phyloP scores from a whole-genome alignment of 768 basidiomycete species.

The Tricholoma flavovirens region DNA sequence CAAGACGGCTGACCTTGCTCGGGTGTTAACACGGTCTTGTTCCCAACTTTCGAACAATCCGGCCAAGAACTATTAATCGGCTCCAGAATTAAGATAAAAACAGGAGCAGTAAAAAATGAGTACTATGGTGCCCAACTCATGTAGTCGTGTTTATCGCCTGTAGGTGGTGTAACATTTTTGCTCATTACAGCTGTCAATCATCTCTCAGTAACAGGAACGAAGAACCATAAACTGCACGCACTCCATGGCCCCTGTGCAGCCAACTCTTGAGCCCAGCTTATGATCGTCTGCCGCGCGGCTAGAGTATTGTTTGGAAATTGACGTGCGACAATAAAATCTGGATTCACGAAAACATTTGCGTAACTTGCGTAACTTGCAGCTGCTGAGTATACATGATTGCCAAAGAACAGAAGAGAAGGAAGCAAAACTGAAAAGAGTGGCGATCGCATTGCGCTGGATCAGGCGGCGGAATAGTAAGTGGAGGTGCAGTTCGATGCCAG shows the following conservation, averaged over 20 bases:
- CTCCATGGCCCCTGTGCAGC: slow-evolving; percentile 50
- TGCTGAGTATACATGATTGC: slow-evolving; percentile 11
- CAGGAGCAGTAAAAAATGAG: not conserved
- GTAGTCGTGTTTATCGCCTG: slow-evolving; percentile 55
- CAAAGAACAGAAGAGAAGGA: slow-evolving; percentile 13
- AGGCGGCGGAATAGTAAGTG: no score
- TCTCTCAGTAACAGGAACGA: not conserved
- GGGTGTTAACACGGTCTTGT: slow-evolving; percentile 49
- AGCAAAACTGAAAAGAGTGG: slow-evolving; percentile 23
- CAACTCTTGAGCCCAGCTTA: slow-evolving; percentile 39
- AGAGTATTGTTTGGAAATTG: slow-evolving; percentile 36
- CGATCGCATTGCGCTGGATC: slow-evolving; percentile 19
- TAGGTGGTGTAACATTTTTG: slow-evolving; percentile 43
- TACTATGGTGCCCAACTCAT: slow-evolving; percentile 72
- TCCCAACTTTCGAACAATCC: slow-evolving; percentile 51
- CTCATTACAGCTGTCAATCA: slow-evolving; percentile 37
- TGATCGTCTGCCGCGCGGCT: slow-evolving; percentile 41
- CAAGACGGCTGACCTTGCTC: slow-evolving; percentile 37
- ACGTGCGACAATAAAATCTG: slow-evolving; percentile 38
- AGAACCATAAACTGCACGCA: slow-evolving; percentile 22
- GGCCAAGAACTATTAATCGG: slow-evolving; percentile 49
- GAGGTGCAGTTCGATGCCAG: no score
- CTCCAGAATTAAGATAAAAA: no score
- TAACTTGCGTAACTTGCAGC: slow-evolving; percentile 46
- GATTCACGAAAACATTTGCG: slow-evolving; percentile 53